Evolutionary conservation across 2,329 filamentous ascomycete genomes (phyloP), one percentile per base, ranked within the genome.

Genomic region (Sarocladium kiliense): DNA sequence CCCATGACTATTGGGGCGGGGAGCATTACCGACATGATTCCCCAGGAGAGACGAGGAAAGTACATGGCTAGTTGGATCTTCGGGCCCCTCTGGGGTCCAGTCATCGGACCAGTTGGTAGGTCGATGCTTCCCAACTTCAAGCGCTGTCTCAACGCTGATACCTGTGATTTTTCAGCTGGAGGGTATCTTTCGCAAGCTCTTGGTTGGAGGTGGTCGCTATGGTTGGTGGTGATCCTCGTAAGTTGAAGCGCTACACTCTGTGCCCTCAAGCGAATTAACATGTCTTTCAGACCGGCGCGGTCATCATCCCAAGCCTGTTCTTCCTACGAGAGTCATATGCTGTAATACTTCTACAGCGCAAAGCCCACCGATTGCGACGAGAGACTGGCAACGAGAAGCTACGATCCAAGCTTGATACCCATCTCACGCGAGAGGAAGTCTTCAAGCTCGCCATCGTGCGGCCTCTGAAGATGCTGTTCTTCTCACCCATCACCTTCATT

Each of bases 181-280:
- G 74, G 75, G 2, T 75, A 73, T 25, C 60, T 80, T 3, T 70
- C 72, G 1, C 62, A 68, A 54, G 64, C 69, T 21, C 70, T 71
- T n/a, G 71, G 74, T 5, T 81, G 78, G 78, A 69, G 77, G 49
- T 81, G 78, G 78, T 71, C 69, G 0, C 78, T 77, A 62, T 79
- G 77, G 72, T 59, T 80, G 3, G 62, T 79, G 10, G 63, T 67
- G 4, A 77, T 79, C 44, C 58, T 72, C 16, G 77, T 76, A 61
- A 61, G 69, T 68, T 41, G 3, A 16, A 21, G 12, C 4, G 27
- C 12, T 23, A 21, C n/a, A 4, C n/a, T 36, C 27, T 4, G 23
- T 55, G 19, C 32, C 55, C 49, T 55, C 23, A 9, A 9, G 19
- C 19, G 4, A 42, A 53, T 32, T n/a, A 26, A 39, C 21, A 10